phyloP scores from a whole-genome alignment of 805 yeast genomes.

The Yarrowia porcina region DNA sequence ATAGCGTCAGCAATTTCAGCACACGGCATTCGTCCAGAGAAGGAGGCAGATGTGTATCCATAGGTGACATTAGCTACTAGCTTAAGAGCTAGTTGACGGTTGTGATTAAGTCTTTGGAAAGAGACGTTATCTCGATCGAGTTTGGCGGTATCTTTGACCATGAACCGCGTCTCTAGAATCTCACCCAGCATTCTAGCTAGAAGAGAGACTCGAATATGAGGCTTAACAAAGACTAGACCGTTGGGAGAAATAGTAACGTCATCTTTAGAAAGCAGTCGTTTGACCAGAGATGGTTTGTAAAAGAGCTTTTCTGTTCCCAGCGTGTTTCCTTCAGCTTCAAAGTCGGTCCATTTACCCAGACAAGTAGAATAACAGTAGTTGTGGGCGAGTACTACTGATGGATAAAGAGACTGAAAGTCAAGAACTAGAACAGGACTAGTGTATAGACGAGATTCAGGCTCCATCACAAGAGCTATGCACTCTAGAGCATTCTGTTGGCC shows the following conservation, averaged over 20 bases:
- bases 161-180: constrained; percentile 71
- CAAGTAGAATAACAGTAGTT: constrained; percentile 61
- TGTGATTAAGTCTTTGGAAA: constrained; percentile 54
- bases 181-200: constrained; percentile 83
- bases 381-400: constrained; percentile 86
- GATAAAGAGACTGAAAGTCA: constrained; percentile 92
- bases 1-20: constrained; percentile 93
- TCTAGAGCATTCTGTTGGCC: constrained; percentile 82
- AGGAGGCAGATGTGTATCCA: constrained; percentile 93
- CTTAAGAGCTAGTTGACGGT: constrained; percentile 82
- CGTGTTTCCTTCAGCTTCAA: constrained; percentile 38
- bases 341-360: constrained; percentile 38
- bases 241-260: constrained; percentile 76
- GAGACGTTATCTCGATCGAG: constrained; percentile 35
- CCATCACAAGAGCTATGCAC: constrained; percentile 87
- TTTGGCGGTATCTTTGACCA: constrained; percentile 74
- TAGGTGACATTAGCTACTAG: constrained; percentile 92
- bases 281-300: constrained; percentile 56
- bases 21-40: constrained; percentile 96
- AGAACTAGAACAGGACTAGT: constrained; percentile 85
- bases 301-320: constrained; percentile 44
- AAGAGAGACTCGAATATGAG: constrained; percentile 62
- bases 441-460: constrained; percentile 80
- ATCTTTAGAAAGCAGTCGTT: constrained; percentile 44
- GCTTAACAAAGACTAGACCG: constrained; percentile 73